Evolutionary conservation across 345 rosid species (phyloP).

Genomic region (Lepidium didymum): DNA sequence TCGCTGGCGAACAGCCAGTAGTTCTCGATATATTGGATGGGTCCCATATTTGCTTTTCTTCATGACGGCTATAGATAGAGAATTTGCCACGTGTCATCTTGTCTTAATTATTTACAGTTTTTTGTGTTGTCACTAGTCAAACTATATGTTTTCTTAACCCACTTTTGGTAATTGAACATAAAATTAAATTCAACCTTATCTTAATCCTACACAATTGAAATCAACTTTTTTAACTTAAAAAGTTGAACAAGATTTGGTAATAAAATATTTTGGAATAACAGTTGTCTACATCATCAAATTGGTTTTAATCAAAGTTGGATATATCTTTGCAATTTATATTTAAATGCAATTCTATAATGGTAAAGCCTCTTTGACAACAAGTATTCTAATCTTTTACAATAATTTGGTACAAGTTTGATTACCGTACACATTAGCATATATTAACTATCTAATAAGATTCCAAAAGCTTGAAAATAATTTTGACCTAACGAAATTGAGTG

Average conservation of each 20-base stretch:
- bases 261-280: not conserved
- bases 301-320: not conserved
- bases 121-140: slow-evolving; percentile 13
- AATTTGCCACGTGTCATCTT: slow-evolving; percentile 13
- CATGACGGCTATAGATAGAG: slow-evolving; percentile 26
- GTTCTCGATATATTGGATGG: slow-evolving; percentile 16
- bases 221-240: not conserved
- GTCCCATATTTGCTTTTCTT: not conserved
- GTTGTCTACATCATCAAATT: not conserved
- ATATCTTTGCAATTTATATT: not conserved
- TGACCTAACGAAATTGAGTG: slow-evolving; percentile 7
- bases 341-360: not conserved
- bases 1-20: slow-evolving; percentile 28
- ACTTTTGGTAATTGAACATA: slow-evolving; percentile 9
- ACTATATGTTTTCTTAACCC: not conserved
- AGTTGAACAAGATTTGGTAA: not conserved
- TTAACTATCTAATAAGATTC: not conserved
- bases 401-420: not conserved
- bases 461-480: slow-evolving; percentile 3
- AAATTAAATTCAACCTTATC: slow-evolving; percentile 7
- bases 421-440: not conserved
- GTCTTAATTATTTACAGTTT: not conserved
- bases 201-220: slow-evolving; percentile 1
- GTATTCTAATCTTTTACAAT: not conserved
- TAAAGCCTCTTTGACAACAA: not conserved